Evolutionary conservation across 2,329 filamentous ascomycete genomes (phyloP).

Genomic region (Colletotrichum musicola): DNA sequence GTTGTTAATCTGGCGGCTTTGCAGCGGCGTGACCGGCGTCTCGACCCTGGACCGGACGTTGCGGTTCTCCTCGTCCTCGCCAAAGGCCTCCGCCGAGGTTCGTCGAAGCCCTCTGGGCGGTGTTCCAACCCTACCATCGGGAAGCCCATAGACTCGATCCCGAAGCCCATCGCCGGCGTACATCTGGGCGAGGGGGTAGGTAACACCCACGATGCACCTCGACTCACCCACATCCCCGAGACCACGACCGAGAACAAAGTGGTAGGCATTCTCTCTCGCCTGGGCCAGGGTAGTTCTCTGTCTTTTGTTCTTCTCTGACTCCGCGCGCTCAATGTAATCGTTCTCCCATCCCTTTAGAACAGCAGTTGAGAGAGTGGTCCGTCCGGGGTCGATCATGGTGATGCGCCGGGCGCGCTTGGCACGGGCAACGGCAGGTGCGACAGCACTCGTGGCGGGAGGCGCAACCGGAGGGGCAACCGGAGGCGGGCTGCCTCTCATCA

Average conservation of each 20-base stretch:
- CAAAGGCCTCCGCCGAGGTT: constrained; percentile 58
- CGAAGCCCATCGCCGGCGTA: constrained; percentile 60
- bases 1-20: constrained; percentile 20
- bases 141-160: constrained; percentile 51
- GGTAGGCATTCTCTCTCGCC: constrained; percentile 57
- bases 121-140: constrained; percentile 38
- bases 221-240: constrained; percentile 52
- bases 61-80: constrained; percentile 50
- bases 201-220: constrained; percentile 45
- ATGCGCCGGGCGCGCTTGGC: constrained; percentile 12
- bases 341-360: constrained; percentile 50
- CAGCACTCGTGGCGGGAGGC: neutral
- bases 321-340: constrained; percentile 55
- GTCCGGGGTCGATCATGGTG: neutral
- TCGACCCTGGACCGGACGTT: constrained; percentile 54
- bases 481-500: constrained; percentile 5
- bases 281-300: constrained; percentile 47
- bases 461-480: neutral
- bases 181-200: constrained; percentile 60
- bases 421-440: neutral
- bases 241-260: constrained; percentile 55
- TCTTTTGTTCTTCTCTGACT: constrained; percentile 45
- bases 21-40: constrained; percentile 28
- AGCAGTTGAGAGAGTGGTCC: constrained; percentile 3
- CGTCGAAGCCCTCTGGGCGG: constrained; percentile 53